Base-by-base conservation (phyloP, 768 basidiomycete genomes). In the Psilocybe cyanescens region DNA sequence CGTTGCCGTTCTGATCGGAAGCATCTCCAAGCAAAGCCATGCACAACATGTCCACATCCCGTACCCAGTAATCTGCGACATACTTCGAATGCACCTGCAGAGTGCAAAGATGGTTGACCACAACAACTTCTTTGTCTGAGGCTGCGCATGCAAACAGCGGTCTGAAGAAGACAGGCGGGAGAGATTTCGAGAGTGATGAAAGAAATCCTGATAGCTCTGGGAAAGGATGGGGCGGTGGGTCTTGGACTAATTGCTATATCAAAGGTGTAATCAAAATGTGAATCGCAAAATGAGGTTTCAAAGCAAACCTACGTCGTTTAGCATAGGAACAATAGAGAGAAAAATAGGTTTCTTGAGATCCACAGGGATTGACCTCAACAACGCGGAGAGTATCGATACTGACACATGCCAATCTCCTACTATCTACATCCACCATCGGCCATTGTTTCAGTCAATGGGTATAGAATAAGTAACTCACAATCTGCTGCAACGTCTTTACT, bases 21-120 rank as follows among this genome's bases (percentile, higher is more conserved):
- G 77, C 71, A 62, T 85, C 84, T 59, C 82, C 85, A 80, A 89
- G 82, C 45, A 92, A 68, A 8, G 87, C 90, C 2, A 92, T 81
- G 3, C 86, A 79, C 66, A 91, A 76, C 90, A 93, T 92, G 66
- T 92, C 91, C 5, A 86, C 78, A 70, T 92, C 86, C 24, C 82
- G 79, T 6, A 79, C 78, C 90, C 89, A 92, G 65, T 87, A 85
- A 61, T 86, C 85, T 2, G 83, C 79, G 14, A 90, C 74, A 67
- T 84, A 83, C 31, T 77, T 80, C 4, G 84, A 77, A 57, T 89
- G 65, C 1, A 82, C 78, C 12, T 77, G 74, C 49, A 92, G 69
- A 3, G 81, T 77, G 48, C 83, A 81, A 0, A 91, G 79, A 61
- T 90, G 83, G 56, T 83, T 84, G 9, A 84, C 77, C 8, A 90